Base-by-base conservation (phyloP, 768 basidiomycete genomes). In the Agaricus blazei region DNA sequence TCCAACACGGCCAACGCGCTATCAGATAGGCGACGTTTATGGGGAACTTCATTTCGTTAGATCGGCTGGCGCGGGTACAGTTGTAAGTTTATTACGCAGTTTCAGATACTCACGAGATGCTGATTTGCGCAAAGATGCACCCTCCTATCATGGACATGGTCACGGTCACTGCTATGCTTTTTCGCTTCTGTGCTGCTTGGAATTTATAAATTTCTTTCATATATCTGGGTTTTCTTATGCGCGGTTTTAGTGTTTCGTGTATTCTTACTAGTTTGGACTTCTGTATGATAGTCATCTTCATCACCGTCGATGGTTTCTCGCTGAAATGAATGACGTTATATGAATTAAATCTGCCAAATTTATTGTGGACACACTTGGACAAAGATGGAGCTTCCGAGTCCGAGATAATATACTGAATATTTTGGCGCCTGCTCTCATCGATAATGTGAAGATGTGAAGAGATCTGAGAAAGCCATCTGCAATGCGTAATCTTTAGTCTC, bases 71-170 rank as follows among this genome's bases (percentile, higher is more conserved):
- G 80, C 83, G 63, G 89, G 90, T 46, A 89, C 89, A 55, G 88
- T 93, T 72, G 90, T 91, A 73, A 71, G 75, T 65, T 47, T 67
- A 49, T 50, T 43, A 23, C 37, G 29, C 27, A 41, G 47, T 15
- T 50, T 34, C 24, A 45, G 19, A 41, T 28, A 19, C 24, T 34
- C 48, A 43, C 23, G 45, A 38, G n/a, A 27, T 19, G 12, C 48
- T 56, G 41, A 56, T 14, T 50, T 41, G 29, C 12, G 48, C 26
- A 51, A 65, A 90, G 89, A 88, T 83, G 77, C 90, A 90, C 66
- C 90, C 89, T 50, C 90, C 90, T 61, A 85, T 93, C 70, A 93
- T 93, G 90, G 89, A 93, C 75, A 84, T 82, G 44, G 89, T 93
- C 58, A 87, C 86, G 27, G 83, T 93, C 61, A 90, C 90, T 28